Evolutionary conservation across 148 eudicot species (phyloP), one percentile per base, ranked within the genome.

Genomic region (Cornus controversa): DNA sequence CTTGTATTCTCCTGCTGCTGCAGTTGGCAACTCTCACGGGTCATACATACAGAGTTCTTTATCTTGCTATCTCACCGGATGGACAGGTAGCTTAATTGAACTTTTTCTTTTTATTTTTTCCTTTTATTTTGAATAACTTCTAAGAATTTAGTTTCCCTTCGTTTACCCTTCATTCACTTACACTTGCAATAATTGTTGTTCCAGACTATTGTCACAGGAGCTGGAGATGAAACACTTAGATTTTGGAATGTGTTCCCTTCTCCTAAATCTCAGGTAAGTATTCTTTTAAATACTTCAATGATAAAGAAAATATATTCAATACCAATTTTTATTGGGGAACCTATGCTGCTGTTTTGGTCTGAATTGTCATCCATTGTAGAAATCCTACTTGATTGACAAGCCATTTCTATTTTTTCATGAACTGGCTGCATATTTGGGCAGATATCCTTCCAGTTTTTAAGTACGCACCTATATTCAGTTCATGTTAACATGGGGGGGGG

Each of bases 211-310:
- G 97, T 92, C 23, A 94, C 98, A 7, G 98, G 98, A 77, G 97
- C 98, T 8, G 98, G 98, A 78, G 98, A 94, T 84, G 98, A 94
- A 87, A 92, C 98, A 50, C 97, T 94, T 24, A 81, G 97, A 82
- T 94, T 94, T 81, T 94, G 98, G 98, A 90, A 91, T 79, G 95
- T 92, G 70, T 94, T 94, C 80, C 98, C 98, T 83, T 91, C 95
- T 68, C 90, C 94, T 16, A 94, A 92, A 79, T 88, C 89, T 82
- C 94, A 92, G 90, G 98, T 94, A 67, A 73, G 83, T 80, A 31
- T 27, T 62, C 50, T 54, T 4, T 14, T 18, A 10, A 22, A 54
- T 60, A 60, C 23, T 22, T 78, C 9, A 5, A 10, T 45, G 10
- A 57, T 34, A 15, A 15, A 50, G 63, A 25, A 7, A n/a, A 11